phyloP scores from a whole-genome alignment of 2,329 filamentous ascomycete genomes.

The Sclerotinia minor region DNA sequence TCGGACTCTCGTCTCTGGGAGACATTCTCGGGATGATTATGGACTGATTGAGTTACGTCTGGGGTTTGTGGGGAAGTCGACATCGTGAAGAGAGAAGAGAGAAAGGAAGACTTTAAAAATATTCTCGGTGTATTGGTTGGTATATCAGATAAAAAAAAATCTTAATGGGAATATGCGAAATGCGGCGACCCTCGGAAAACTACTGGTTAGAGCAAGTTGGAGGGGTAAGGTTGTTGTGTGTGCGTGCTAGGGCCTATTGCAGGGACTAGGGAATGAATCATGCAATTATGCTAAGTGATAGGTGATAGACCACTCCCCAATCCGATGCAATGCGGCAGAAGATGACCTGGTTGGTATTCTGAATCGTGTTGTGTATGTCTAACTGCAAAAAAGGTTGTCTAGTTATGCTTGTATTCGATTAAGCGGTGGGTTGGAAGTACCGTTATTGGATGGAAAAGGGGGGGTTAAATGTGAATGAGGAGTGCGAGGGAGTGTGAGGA shows the following conservation, averaged over 20 bases:
- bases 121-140: conserved; percentile 4
- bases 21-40: conserved; percentile 36
- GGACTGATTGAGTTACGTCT: conserved; percentile 28
- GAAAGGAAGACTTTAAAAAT: conserved; percentile 27
- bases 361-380: conserved; percentile 3
- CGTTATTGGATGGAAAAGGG: neutral
- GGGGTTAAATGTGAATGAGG: neutral
- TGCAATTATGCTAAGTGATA: conserved; percentile 12
- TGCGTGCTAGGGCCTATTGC: conserved; percentile 1
- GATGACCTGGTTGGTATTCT: conserved; percentile 4
- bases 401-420: neutral
- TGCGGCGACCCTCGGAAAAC: conserved; percentile 23
- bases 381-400: neutral
- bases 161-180: conserved; percentile 20
- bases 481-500: too few species aligned
- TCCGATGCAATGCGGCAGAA: neutral
- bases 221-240: conserved; percentile 5
- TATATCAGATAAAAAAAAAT: conserved; percentile 20
- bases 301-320: neutral
- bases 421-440: neutral
- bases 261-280: conserved; percentile 6
- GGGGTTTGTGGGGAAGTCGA: conserved; percentile 30
- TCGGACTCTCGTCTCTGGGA: conserved; percentile 39
- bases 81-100: conserved; percentile 40
- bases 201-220: conserved; percentile 21